Percentiles rank a stretch among this genome's conserved stretches.
Conservation (phyloP, 352 stramenopile species). For the Albugo candida region DNA sequence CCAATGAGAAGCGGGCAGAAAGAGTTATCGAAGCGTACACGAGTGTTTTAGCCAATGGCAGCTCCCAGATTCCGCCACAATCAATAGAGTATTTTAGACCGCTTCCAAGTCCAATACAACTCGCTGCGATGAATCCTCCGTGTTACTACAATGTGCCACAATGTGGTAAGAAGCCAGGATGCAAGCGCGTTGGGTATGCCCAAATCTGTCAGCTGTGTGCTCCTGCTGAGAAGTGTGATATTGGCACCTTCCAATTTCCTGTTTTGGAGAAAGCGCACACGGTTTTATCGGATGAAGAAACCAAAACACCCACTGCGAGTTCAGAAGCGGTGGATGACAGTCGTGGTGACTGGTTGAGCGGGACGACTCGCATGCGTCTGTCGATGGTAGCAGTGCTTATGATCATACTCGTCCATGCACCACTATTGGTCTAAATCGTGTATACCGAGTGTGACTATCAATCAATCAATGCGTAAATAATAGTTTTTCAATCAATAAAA, state of each 20-base stretch:
- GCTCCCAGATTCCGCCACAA: constrained; percentile 18
- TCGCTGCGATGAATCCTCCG: constrained; percentile 30
- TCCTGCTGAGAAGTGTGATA: constrained; percentile 14
- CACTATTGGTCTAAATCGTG: too few species aligned
- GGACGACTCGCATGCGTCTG: too few species aligned
- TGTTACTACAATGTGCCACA: constrained; percentile 35
- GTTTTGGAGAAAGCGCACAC: constrained; percentile 34
- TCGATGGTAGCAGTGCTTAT: too few species aligned
- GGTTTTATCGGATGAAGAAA: constrained; percentile 18
- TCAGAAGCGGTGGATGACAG: too few species aligned
- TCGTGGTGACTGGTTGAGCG: too few species aligned
- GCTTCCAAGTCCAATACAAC: constrained; percentile 23
- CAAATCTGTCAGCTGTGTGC: constrained; percentile 16
- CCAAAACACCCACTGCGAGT: constrained; percentile 9
- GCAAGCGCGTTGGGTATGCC: constrained; percentile 1
- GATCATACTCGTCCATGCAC: too few species aligned
- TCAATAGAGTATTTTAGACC: constrained; percentile 18
- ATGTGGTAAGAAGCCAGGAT: constrained; percentile 5
- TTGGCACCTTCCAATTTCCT: constrained; percentile 29
- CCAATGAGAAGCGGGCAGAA: constrained; percentile 27
- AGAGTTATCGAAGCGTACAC: constrained; percentile 32
- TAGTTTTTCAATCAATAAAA: too few species aligned
- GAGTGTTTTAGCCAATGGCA: constrained; percentile 18
- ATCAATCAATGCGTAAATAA: too few species aligned
- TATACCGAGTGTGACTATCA: too few species aligned